phyloP scores from a whole-genome alignment of 1,284 basidiomycete genomes.

The Melampsora americana region DNA sequence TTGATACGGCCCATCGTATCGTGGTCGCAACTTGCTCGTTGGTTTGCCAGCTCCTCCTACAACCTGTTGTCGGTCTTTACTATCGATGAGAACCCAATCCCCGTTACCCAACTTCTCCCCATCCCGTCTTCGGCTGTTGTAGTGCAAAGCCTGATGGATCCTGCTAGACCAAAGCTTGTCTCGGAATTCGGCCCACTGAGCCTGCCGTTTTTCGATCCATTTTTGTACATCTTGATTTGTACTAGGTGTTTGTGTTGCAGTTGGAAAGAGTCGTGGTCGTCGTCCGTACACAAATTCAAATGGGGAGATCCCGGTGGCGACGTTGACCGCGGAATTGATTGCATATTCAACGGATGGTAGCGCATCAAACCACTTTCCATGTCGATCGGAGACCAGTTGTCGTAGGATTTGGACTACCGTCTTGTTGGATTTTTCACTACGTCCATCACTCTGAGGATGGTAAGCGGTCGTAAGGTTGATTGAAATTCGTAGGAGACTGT shows the following conservation, averaged over 20 bases:
- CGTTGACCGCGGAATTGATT: constrained; percentile 1
- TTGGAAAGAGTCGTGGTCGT: not conserved
- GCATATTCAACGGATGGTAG: not conserved
- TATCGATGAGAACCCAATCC: too few relatives aligned
- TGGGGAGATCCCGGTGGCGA: not conserved
- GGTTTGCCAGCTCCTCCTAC: too few relatives aligned
- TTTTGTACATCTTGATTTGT: not conserved
- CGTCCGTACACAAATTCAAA: constrained; percentile 10
- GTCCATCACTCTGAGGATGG: constrained; percentile 3
- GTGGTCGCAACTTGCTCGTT: too few relatives aligned
- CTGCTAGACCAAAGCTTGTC: constrained; percentile 3
- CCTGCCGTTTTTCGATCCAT: not conserved
- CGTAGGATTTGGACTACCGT: constrained; percentile 13
- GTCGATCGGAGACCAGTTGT: not conserved
- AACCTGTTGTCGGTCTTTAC: too few relatives aligned
- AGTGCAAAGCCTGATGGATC: not conserved
- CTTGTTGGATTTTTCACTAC: too few relatives aligned
- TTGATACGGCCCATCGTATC: too few relatives aligned
- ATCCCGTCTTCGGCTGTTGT: not conserved
- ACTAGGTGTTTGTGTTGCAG: not conserved
- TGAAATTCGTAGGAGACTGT: not conserved
- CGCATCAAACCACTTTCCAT: not conserved
- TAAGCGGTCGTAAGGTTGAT: not conserved
- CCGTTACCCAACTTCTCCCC: too few relatives aligned
- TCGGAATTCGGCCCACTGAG: not conserved